Percentiles rank a stretch among this genome's conserved stretches.
These are phyloP conservation scores for Ophiosphaerella herpotricha DNA, from an alignment of 2,329 filamentous ascomycete genomes.

Conservation along the genomic window DNA sequence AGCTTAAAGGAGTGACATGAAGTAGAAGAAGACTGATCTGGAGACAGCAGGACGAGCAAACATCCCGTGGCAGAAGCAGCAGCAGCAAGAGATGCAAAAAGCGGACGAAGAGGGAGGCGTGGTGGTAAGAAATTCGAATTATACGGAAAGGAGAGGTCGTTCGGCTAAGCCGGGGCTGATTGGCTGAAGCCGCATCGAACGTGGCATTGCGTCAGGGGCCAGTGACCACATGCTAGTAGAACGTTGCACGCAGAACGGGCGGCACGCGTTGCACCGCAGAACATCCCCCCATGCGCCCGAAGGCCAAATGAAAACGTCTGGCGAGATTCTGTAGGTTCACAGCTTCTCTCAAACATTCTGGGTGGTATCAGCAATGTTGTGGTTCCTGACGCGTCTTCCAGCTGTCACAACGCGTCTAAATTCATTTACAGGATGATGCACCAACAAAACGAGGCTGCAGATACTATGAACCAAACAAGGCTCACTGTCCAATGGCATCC, in stretches of 20 bases:
- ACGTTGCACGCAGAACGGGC: not conserved
- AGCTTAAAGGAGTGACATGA: slow-evolving; percentile 47
- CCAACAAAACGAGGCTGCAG: slow-evolving; percentile 1
- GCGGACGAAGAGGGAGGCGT: slow-evolving; percentile 17
- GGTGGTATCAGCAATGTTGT: not conserved
- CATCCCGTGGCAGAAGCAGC: slow-evolving; percentile 40
- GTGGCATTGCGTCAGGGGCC: slow-evolving; percentile 10
- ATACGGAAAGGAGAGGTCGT: slow-evolving; percentile 2
- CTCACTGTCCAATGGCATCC: slow-evolving; percentile 8
- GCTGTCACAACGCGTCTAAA: slow-evolving; percentile 14
- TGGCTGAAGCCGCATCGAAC: slow-evolving; percentile 13
- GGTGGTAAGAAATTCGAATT: slow-evolving; percentile 7
- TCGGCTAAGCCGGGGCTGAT: slow-evolving; percentile 14
- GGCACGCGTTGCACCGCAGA: slow-evolving; percentile 10
- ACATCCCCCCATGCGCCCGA: slow-evolving; percentile 3
- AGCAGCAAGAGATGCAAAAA: slow-evolving; percentile 27
- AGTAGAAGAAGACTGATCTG: slow-evolving; percentile 33
- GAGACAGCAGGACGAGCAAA: slow-evolving; percentile 34
- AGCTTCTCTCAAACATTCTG: not conserved
- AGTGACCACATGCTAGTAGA: not conserved
- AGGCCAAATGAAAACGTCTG: not conserved
- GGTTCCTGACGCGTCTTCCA: not conserved
- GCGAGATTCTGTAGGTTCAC: not conserved
- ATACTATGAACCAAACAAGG: slow-evolving; percentile 1
- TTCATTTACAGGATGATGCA: slow-evolving; percentile 14